Evolutionary conservation across 306 rosid species (phyloP).

Genomic region (Coriaria nepalensis): DNA sequence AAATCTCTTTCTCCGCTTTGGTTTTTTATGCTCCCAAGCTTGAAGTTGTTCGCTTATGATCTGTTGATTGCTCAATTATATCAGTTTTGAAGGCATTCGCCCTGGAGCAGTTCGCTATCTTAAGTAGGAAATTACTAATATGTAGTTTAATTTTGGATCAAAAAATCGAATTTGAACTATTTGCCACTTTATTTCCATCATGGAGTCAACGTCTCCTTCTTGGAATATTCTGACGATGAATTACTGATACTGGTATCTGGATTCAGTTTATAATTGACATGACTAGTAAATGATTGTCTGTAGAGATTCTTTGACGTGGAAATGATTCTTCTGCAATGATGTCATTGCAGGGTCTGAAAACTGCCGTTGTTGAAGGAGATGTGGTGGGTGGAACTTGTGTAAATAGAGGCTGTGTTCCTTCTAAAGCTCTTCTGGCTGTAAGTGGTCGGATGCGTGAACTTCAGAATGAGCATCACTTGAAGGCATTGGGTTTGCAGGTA

Average conservation of each 20-base stretch:
- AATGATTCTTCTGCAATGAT: slow-evolving; percentile 1
- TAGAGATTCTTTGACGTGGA: background rate
- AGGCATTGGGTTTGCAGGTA: slow-evolving; percentile 90
- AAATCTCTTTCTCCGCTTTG: background rate
- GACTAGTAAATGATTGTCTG: too few relatives aligned
- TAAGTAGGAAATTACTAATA: background rate
- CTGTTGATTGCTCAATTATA: slow-evolving; percentile 1
- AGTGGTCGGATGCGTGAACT: slow-evolving; percentile 98
- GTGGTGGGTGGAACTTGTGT: slow-evolving; percentile 97
- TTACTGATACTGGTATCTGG: slow-evolving; percentile 1
- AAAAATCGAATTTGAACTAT: background rate
- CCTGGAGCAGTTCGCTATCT: background rate
- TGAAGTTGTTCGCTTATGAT: background rate
- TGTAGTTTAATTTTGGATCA: background rate
- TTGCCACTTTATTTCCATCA: background rate
- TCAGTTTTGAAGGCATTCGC: background rate
- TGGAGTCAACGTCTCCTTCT: too few relatives aligned
- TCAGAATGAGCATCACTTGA: slow-evolving; percentile 74
- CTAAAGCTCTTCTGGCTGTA: slow-evolving; percentile 94
- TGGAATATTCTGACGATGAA: background rate
- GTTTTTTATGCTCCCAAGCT: background rate
- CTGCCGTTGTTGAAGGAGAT: slow-evolving; percentile 87
- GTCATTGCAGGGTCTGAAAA: slow-evolving; percentile 73
- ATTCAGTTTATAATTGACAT: too few relatives aligned
- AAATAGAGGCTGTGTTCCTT: slow-evolving; percentile 96